phyloP scores from a whole-genome alignment of 23 red algal species.

The Agarophyton chilense region DNA sequence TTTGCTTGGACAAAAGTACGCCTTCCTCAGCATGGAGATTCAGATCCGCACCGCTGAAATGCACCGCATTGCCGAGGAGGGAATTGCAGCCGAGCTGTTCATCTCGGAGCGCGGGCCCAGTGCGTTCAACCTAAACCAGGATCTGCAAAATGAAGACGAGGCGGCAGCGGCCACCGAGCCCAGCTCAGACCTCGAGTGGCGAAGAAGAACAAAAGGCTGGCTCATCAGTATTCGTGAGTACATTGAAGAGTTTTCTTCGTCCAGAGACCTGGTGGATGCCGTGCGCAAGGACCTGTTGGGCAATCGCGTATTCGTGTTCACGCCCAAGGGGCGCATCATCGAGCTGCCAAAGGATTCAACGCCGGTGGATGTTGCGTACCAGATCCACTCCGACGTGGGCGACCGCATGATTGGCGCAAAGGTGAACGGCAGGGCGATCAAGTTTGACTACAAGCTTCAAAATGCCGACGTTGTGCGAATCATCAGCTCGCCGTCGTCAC shows the following conservation, averaged over 20 bases:
- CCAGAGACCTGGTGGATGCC: slow-evolving; percentile 86
- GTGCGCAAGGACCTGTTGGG: slow-evolving; percentile 91
- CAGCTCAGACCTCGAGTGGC: slow-evolving; percentile 63
- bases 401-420: slow-evolving; percentile 91
- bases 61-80: slow-evolving; percentile 90
- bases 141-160: slow-evolving; percentile 21
- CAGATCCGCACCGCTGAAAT: slow-evolving; percentile 96
- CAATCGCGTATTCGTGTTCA: slow-evolving; percentile 96
- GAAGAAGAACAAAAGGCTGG: slow-evolving; percentile 79
- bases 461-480: slow-evolving; percentile 97
- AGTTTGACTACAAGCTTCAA: slow-evolving; percentile 93
- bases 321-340: slow-evolving; percentile 82
- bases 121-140: slow-evolving; percentile 1
- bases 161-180: no score
- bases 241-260: slow-evolving; percentile 90
- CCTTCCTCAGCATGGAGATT: slow-evolving; percentile 86
- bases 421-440: slow-evolving; percentile 87
- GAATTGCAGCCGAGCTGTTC: slow-evolving; percentile 90
- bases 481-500: slow-evolving; percentile 63
- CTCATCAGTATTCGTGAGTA: slow-evolving; percentile 90
- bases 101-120: slow-evolving; percentile 22
- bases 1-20: slow-evolving; percentile 60
- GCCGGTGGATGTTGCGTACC: slow-evolving; percentile 89
- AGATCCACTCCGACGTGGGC: slow-evolving; percentile 89
- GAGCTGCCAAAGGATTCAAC: slow-evolving; percentile 93